Evolutionary conservation across 1,139 yeast species (phyloP), one percentile per base, ranked within the genome.

Genomic region (Hanseniaspora uvarum): DNA sequence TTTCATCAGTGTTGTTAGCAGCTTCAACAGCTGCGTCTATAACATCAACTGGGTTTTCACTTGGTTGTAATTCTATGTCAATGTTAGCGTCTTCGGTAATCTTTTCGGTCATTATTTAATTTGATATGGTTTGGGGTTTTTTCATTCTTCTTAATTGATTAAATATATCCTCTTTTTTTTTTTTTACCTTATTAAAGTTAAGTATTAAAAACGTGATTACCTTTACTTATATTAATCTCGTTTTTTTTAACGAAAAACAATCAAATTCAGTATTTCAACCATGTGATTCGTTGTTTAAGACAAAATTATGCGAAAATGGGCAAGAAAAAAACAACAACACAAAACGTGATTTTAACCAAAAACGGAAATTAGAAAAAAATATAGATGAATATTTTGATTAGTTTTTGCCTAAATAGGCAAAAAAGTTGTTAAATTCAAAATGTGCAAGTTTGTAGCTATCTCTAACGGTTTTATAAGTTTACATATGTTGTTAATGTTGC

Each of bases 381-480:
- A 5, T 7, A 6, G 3, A 40, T 24, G 24, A 21, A 39, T 19
- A 16, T 24, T 14, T 26, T 40, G n/a, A n/a, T 19, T 38, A 23
- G 2, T 37, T 37, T 47, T 38, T 47, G 14, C 52, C 46, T 48
- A 48, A 48, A 39, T 40, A 40, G 52, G 52, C 11, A 40, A 40
- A 40, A 40, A 40, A 18, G 14, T 40, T 18, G 7, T 3, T 8
- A 19, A 19, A 43, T 11, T 30, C 2, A 4, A 19, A n/a, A n/a
- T n/a, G n/a, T n/a, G n/a, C n/a, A n/a, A n/a, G n/a, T n/a, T n/a
- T n/a, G n/a, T n/a, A n/a, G n/a, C n/a, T n/a, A n/a, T n/a, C n/a
- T n/a, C n/a, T n/a, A n/a, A n/a, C n/a, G n/a, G n/a, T n/a, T n/a
- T n/a, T n/a, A n/a, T n/a, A n/a, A 16, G 46, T 28, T 43, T 43